These are phyloP conservation scores for Sherardia arvensis DNA, from an alignment of 257 asterid species.

Conservation along the genomic window DNA sequence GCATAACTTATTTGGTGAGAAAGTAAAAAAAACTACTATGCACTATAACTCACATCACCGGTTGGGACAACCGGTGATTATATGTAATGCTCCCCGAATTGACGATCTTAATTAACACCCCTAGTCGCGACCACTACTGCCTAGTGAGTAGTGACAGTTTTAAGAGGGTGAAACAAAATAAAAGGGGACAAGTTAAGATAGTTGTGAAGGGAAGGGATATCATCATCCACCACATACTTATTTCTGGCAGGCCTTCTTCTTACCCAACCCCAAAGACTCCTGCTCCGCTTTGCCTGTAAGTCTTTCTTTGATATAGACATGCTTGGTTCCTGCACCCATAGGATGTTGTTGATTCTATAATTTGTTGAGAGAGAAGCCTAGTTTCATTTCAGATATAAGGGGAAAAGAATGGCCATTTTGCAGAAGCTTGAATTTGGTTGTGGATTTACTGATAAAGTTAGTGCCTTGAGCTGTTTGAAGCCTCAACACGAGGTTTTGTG, in stretches of 20 bases:
- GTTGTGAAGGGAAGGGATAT: too few relatives aligned
- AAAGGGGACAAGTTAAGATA: not conserved
- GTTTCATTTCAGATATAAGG: slow-evolving; percentile 15
- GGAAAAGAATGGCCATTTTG: slow-evolving; percentile 53
- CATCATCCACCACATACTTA: not conserved
- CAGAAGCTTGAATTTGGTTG: slow-evolving; percentile 63
- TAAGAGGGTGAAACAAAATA: not conserved
- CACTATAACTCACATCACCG: too few relatives aligned
- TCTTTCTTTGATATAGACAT: not conserved
- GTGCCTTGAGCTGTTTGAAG: slow-evolving; percentile 41
- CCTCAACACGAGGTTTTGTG: slow-evolving; percentile 35
- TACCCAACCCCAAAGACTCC: not conserved
- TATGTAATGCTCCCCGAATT: too few relatives aligned
- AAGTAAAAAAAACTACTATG: too few relatives aligned
- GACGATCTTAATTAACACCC: too few relatives aligned
- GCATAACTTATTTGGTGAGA: too few relatives aligned
- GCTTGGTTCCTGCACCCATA: not conserved
- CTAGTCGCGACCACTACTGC: too few relatives aligned
- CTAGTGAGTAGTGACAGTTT: not conserved
- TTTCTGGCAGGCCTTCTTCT: slow-evolving; percentile 2
- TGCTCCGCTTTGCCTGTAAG: slow-evolving; percentile 3
- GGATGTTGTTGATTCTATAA: slow-evolving; percentile 14
- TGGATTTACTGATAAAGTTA: slow-evolving; percentile 45
- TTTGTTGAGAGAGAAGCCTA: not conserved
- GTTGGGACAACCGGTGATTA: too few relatives aligned